A percentile compares a stretch with the other conserved stretches of the same genome.
Conservation (phyloP, 148 eudicot genomes). For the Rhododendron kiyosumense region DNA sequence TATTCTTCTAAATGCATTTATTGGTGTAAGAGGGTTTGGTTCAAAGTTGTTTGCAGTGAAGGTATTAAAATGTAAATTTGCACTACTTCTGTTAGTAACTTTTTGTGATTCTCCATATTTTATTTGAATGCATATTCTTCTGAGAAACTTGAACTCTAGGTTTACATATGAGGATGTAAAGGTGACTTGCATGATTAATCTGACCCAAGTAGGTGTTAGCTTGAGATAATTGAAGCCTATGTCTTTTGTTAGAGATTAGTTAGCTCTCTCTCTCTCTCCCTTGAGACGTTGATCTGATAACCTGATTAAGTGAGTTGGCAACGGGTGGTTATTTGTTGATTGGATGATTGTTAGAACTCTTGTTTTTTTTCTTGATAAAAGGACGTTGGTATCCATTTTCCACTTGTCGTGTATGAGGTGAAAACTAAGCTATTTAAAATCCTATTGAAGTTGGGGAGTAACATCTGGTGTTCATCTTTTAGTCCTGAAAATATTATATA, state of each 20-base stretch:
- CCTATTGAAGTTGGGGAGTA: not conserved
- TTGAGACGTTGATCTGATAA: not conserved
- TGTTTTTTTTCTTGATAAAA: not conserved
- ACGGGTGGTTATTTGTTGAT: not conserved
- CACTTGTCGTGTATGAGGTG: not conserved
- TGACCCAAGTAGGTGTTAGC: not conserved
- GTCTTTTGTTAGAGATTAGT: not conserved
- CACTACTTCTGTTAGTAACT: not conserved
- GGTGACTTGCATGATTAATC: not conserved
- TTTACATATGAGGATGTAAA: not conserved
- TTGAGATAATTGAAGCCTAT: not conserved
- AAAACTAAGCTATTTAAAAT: not conserved
- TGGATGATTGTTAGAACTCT: not conserved
- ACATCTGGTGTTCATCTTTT: not conserved
- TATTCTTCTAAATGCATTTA: not conserved
- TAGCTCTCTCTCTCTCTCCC: not conserved
- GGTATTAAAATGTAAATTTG: not conserved
- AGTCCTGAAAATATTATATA: not conserved
- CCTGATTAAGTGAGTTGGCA: not conserved
- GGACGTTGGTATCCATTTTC: not conserved
- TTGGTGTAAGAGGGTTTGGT: not conserved
- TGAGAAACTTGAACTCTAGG: not conserved
- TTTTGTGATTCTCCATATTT: not conserved
- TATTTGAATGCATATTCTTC: not conserved
- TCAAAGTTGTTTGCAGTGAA: not conserved